A percentile compares a stretch with the other conserved stretches of the same genome.
These are phyloP conservation scores for Kodamaea hsintzibuensis DNA, from an alignment of 805 yeast species.

Conservation along the genomic window DNA sequence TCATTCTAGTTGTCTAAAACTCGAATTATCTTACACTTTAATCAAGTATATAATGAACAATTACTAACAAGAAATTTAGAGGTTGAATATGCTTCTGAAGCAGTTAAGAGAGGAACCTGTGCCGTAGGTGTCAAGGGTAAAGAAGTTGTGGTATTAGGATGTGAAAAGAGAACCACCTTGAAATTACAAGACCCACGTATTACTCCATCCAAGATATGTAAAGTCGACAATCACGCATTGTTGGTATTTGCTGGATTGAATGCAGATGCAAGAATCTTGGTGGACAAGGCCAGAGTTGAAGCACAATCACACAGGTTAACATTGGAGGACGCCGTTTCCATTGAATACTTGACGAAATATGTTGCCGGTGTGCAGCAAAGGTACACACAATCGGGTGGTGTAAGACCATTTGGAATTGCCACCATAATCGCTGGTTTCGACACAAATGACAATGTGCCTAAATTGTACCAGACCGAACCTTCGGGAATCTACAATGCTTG, in stretches of 20 bases:
- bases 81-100: slow-evolving; percentile 97
- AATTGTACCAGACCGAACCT: slow-evolving; percentile 93
- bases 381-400: slow-evolving; percentile 98
- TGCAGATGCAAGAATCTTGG: slow-evolving; percentile 95
- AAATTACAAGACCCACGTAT: slow-evolving; percentile 96
- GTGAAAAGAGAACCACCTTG: slow-evolving; percentile 93
- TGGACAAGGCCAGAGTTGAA: slow-evolving; percentile 93
- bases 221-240: slow-evolving; percentile 85
- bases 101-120: slow-evolving; percentile 97
- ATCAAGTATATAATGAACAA: neutral
- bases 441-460: slow-evolving; percentile 76
- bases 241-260: slow-evolving; percentile 96
- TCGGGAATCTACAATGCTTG: slow-evolving; percentile 96
- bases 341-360: slow-evolving; percentile 89
- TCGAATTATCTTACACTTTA: neutral
- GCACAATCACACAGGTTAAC: slow-evolving; percentile 93
- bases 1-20: neutral
- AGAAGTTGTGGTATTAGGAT: slow-evolving; percentile 87
- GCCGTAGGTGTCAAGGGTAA: slow-evolving; percentile 96
- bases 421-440: slow-evolving; percentile 96
- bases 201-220: slow-evolving; percentile 92
- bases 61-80: slow-evolving; percentile 47
- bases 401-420: slow-evolving; percentile 95
- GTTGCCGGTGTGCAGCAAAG: slow-evolving; percentile 98
- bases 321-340: slow-evolving; percentile 89